phyloP scores from a whole-genome alignment of 1,284 basidiomycete species.

The Malassezia caprae region DNA sequence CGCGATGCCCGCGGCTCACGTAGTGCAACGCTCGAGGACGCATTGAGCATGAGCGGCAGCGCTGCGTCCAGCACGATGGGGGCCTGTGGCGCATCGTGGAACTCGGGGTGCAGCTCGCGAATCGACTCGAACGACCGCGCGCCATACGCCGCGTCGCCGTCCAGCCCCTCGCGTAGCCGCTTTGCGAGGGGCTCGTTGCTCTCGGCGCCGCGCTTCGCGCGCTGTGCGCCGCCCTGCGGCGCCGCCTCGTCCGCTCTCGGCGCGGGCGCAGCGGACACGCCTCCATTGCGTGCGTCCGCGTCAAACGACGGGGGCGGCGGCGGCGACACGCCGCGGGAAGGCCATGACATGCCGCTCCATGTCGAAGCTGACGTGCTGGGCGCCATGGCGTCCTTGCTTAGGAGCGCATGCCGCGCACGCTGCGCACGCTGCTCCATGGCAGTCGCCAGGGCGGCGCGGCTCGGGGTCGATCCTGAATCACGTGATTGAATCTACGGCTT shows the following conservation, averaged over 20 bases:
- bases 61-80: conserved; percentile 9
- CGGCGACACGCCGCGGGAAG: neutral
- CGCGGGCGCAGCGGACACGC: neutral
- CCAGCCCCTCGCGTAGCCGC: neutral
- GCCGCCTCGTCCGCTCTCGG: neutral
- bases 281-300: conserved; percentile 1
- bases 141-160: neutral
- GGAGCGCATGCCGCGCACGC: conserved; percentile 5
- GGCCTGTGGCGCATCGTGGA: neutral
- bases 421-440: conserved; percentile 18
- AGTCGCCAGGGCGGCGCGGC: neutral
- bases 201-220: neutral
- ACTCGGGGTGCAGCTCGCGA: conserved; percentile 13
- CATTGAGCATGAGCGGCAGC: conserved; percentile 5
- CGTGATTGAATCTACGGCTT: neutral
- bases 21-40: neutral
- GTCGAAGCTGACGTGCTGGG: neutral
- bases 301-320: neutral
- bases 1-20: neutral
- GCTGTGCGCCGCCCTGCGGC: too few relatives aligned
- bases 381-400: neutral
- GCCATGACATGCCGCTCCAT: neutral
- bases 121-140: conserved; percentile 1
- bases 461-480: neutral
- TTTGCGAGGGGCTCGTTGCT: neutral